Base-by-base conservation (phyloP, 2,329 filamentous ascomycete genomes). In the Parafenestella ontariensis region DNA sequence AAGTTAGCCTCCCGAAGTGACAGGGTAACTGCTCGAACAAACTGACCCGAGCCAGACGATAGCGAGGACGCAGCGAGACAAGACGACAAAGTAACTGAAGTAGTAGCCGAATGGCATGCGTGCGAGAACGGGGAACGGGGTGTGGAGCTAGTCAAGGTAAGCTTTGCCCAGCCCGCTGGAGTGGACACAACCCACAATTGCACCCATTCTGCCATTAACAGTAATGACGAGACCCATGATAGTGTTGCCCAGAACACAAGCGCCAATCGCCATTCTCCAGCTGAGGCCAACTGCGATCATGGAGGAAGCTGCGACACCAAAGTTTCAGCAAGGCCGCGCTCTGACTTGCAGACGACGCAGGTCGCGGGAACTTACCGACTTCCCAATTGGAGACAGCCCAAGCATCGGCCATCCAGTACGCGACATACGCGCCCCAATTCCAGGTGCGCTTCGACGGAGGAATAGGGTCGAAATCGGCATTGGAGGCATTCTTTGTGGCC, bases 401-500 rank as follows among this genome's bases (percentile, higher is more conserved):
- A n/a, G 71, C 72, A 62, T 76, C 73, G n/a, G 73, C 72, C 71
- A 75, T 75, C 73, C 73, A 76, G 60, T 75, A 76, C 9, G 72
- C 72, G 23, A 74, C 64, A 53, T 69, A 75, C 0, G 72, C 69
- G 31, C 62, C 65, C 56, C 65, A 66, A 24, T 59, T 67, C 73
- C 73, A 76, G 39, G 72, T 75, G 24, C 73, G 69, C 62, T 74
- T 75, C 9, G 71, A 74, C 8, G 71, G 72, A 36, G 73, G 73
- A 33, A 76, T 73, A 3, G 73, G 73, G 37, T 76, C 73, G 54
- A 75, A 74, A 46, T 76, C 73, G 44, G 72, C 72, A 58, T 76
- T 76, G 52, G 72, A 75, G 5, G 71, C 69, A 55, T 57, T 67
- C 23, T 66, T 61, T 9, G 73, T 69, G 0, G 54, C 58, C 17